These are phyloP conservation scores for Euphrasia confusa DNA, from an alignment of 257 asterid species.

Conservation along the genomic window DNA sequence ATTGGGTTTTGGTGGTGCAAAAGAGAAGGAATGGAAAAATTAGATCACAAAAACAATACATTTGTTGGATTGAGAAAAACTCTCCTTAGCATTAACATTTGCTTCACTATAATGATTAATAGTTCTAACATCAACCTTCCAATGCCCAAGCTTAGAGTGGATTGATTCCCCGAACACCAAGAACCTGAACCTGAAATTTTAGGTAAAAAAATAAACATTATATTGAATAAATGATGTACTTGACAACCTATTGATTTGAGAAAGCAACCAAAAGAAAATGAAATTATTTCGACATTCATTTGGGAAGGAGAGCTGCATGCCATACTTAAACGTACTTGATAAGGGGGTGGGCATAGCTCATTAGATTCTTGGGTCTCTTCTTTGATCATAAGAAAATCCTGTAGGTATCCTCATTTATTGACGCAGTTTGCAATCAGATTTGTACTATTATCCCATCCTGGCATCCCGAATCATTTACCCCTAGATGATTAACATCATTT, in stretches of 20 bases:
- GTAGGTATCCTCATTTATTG: constrained; percentile 3
- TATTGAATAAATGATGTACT: not conserved
- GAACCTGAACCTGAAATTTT: not conserved
- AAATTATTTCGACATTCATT: not conserved
- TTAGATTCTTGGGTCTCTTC: constrained; percentile 1
- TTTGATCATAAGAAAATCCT: constrained; percentile 2
- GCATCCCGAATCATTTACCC: not conserved
- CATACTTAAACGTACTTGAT: not conserved
- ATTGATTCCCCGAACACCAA: not conserved
- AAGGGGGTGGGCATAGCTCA: constrained; percentile 1
- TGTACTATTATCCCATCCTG: not conserved
- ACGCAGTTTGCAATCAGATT: constrained; percentile 1
- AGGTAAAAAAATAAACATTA: not conserved
- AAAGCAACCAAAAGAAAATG: not conserved
- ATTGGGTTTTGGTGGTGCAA: not conserved
- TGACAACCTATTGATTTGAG: not conserved
- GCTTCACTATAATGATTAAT: not conserved
- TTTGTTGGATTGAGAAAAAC: not conserved
- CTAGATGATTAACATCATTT: constrained; percentile 16
- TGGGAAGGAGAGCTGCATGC: constrained; percentile 13
- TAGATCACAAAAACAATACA: not conserved
- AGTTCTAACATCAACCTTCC: not conserved
- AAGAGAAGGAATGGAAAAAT: not conserved
- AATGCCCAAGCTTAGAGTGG: not conserved
- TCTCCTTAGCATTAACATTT: not conserved